Base-by-base conservation (phyloP, 305 asterid species). In the Fraxinus platypoda region DNA sequence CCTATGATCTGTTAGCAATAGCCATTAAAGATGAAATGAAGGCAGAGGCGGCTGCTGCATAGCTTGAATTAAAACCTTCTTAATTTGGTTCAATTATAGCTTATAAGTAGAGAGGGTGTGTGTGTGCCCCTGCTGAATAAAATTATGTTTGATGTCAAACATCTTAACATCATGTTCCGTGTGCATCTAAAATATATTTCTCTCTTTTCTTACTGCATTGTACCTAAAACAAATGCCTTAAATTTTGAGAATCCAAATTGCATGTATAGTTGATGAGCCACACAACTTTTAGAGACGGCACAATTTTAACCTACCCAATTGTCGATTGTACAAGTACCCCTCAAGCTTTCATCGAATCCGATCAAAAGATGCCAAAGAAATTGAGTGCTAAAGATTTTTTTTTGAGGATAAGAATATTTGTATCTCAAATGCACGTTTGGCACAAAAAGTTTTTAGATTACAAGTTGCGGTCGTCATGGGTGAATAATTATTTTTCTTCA, bases 1-100 rank as follows among this genome's bases (percentile, higher is more conserved):
- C 94, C 43, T 93, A 90, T 71, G 91, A 93, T 79, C 90, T 91
- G 33, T 84, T 91, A 84, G 92, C 94, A 46, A 59, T 84, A n/a
- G 94, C 93, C 43, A 91, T 90, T 64, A 84, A 82, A 80, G 87
- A 84, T 21, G 90, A 89, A 80, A 92, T 90, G 93, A 72, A 81
- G 72, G 59, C 85, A 5, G 87, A 89, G 64, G 80, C 86, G 11
- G 75, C 80, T 62, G 54, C 71, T 34, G 8, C 81, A 59, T 15
- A 77, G 52, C 28, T 43, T 25, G 1, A 28, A 9, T 6, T n/a
- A 76, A 12, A 23, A 75, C 7, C 23, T 8, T 11, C 62, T 23
- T 35, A 21, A 75, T 26, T 71, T 34, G 71, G 4, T 12, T 34
- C 37, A 19, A 9, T 28, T 52, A 75, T 3, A n/a, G n/a, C n/a